Conservation (phyloP, 306 rosid species). For the Carpinus viminea region DNA sequence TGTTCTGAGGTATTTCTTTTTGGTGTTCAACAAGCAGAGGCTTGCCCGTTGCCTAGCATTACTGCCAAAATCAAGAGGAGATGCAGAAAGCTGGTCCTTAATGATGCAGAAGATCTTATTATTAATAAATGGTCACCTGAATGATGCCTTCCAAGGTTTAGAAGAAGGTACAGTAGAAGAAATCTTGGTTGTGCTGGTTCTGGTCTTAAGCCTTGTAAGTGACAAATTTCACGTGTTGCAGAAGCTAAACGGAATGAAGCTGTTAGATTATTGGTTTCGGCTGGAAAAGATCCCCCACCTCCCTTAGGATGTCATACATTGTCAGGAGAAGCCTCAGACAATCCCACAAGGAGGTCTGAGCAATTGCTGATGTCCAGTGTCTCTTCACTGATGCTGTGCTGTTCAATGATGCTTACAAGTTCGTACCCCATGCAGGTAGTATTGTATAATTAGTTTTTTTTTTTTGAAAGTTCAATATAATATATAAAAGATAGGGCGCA, state of each 20-base stretch:
- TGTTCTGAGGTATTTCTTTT: conserved; percentile 34
- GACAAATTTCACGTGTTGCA: conserved; percentile 40
- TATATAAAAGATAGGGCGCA: too few relatives aligned
- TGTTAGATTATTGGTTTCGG: conserved; percentile 50
- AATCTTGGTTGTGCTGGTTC: conserved; percentile 17
- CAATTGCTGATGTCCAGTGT: conserved; percentile 43
- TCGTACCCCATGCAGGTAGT: conserved; percentile 76
- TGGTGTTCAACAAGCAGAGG: conserved; percentile 60
- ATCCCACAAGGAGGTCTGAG: conserved; percentile 45
- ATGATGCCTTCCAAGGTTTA: conserved; percentile 71
- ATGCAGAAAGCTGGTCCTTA: conserved; percentile 81
- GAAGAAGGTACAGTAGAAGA: conserved; percentile 67
- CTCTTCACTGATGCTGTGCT: conserved; percentile 64
- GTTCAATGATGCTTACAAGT: conserved; percentile 71
- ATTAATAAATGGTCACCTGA: conserved; percentile 58
- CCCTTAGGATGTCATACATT: conserved; percentile 54
- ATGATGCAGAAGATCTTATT: conserved; percentile 69
- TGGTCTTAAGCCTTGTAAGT: conserved; percentile 17
- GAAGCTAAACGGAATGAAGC: conserved; percentile 46
- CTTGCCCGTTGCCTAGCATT: conserved; percentile 72
- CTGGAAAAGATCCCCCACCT: conserved; percentile 64
- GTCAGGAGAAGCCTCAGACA: conserved; percentile 42
- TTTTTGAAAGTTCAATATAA: too few relatives aligned
- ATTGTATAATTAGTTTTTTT: conserved; percentile 14
- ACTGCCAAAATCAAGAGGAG: conserved; percentile 85